A percentile compares a stretch with the other conserved stretches of the same genome.
Conservation (phyloP, 768 basidiomycete genomes). For the Trametes villosa region DNA sequence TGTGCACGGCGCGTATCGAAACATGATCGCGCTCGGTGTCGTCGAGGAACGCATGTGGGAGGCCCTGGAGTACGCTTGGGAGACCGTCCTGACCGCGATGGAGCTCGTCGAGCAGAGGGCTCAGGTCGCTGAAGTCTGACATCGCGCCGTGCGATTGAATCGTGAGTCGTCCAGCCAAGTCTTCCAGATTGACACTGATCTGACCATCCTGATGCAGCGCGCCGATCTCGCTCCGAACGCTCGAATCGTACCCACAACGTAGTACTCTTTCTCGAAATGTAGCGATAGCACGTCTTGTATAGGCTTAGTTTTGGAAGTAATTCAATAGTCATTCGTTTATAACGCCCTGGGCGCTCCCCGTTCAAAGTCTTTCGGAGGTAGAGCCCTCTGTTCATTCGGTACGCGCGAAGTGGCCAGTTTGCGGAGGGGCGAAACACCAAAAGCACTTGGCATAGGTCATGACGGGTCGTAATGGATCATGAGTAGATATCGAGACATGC, state of each 20-base stretch:
- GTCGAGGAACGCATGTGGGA: conserved; percentile 47
- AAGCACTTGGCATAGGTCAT: conserved; percentile 8
- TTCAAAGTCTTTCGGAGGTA: background rate
- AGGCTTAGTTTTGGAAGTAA: background rate
- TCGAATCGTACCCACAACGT: background rate
- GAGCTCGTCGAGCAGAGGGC: conserved; percentile 10
- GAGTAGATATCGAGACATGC: conserved; percentile 13
- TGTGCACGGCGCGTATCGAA: conserved; percentile 26
- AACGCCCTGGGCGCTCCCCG: no score
- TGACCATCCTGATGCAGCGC: background rate
- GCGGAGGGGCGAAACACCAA: no score
- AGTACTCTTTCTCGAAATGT: background rate
- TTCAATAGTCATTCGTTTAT: background rate
- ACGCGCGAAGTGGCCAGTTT: no score
- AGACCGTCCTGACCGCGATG: conserved; percentile 43
- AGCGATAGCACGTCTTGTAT: conserved; percentile 9
- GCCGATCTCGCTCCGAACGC: background rate
- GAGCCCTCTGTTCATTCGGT: no score
- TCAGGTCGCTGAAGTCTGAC: no score
- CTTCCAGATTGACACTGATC: background rate
- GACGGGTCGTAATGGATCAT: conserved; percentile 15
- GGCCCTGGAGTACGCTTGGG: conserved; percentile 51
- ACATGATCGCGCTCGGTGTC: conserved; percentile 50
- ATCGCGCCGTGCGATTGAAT: background rate
- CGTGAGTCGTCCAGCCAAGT: background rate